These are phyloP conservation scores for Kwoniella shandongensis DNA, from an alignment of 768 basidiomycete species.

Conservation along the genomic window DNA sequence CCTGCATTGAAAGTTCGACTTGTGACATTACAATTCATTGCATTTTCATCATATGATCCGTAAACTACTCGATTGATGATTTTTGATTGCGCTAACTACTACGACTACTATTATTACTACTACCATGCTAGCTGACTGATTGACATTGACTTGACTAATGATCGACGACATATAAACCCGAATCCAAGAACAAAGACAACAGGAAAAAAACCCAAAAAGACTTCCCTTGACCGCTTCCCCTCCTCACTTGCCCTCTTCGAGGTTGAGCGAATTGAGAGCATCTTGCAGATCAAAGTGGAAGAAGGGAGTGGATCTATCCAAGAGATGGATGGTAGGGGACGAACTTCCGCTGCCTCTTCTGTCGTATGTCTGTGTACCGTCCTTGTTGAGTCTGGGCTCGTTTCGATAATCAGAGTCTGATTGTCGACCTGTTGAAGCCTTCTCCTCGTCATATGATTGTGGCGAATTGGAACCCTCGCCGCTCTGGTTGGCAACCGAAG, in stretches of 20 bases:
- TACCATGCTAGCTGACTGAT: too few species aligned
- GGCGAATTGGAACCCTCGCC: not conserved
- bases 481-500: not conserved
- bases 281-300: constrained; percentile 82
- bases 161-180: too few species aligned
- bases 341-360: constrained; percentile 5
- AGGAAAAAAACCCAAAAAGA: too few species aligned
- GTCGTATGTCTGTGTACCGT: not conserved
- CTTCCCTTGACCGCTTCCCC: too few species aligned
- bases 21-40: too few species aligned
- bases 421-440: not conserved
- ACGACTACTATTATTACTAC: too few species aligned
- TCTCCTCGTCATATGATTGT: constrained; percentile 13
- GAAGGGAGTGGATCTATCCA: constrained; percentile 53
- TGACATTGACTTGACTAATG: too few species aligned
- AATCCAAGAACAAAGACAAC: too few species aligned
- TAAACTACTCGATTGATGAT: too few species aligned
- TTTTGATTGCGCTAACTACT: too few species aligned
- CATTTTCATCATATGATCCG: too few species aligned
- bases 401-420: not conserved
- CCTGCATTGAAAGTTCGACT: too few species aligned
- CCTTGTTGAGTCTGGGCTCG: constrained; percentile 3
- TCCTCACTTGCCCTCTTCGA: constrained; percentile 12
- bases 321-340: constrained; percentile 29
- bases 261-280: constrained; percentile 35